A percentile compares a stretch with the other conserved stretches of the same genome.
Evolutionary conservation across 257 asterid species (phyloP).

Genomic region (Solanum rostratum): DNA sequence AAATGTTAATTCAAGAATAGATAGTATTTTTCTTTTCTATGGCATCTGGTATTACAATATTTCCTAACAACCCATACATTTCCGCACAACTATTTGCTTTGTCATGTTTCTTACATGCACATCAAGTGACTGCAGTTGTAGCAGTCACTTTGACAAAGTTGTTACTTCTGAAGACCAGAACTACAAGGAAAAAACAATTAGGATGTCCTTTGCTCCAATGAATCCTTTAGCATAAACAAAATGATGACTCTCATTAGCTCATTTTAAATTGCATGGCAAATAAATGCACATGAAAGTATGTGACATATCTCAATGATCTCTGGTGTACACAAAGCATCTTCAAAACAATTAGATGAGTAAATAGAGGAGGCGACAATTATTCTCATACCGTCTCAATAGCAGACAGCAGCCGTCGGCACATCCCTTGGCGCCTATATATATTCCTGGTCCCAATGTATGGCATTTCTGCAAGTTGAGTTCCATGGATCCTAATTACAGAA

Average conservation of each 20-base stretch:
- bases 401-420: slow-evolving; percentile 87
- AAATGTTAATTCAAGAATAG: neutral
- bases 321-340: neutral
- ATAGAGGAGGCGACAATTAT: neutral
- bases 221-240: neutral
- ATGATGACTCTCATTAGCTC: neutral
- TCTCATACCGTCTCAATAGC: slow-evolving; percentile 67
- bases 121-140: neutral
- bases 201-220: neutral
- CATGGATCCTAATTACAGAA: slow-evolving; percentile 54
- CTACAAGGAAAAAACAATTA: neutral
- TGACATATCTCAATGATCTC: neutral
- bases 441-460: slow-evolving; percentile 92
- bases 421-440: slow-evolving; percentile 93
- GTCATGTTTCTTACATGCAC: neutral
- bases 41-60: neutral
- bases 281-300: neutral
- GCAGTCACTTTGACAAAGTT: neutral
- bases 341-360: neutral
- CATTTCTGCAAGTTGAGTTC: slow-evolving; percentile 91
- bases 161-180: neutral
- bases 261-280: neutral
- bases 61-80: neutral
- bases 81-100: neutral
- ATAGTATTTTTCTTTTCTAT: neutral